Evolutionary conservation across 371 early-diverging fungal species (phyloP).

Genomic region (Neoconidiobolus thromboides): DNA sequence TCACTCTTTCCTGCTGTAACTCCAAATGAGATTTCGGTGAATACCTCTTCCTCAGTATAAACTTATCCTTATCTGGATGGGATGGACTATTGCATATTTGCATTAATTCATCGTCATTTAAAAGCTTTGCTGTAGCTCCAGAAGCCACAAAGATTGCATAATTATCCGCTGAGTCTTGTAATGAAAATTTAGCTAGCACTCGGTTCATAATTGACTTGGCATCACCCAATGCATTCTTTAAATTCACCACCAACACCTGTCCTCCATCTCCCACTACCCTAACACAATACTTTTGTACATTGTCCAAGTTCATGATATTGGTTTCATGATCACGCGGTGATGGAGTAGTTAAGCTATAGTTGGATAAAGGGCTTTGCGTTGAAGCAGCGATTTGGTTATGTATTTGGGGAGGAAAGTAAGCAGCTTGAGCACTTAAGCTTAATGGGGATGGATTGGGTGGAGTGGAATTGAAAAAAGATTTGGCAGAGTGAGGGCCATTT

Average conservation of each 20-base stretch:
- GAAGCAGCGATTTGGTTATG: not conserved
- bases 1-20: conserved; percentile 29
- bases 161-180: conserved; percentile 31
- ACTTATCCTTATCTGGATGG: conserved; percentile 47
- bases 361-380: not conserved
- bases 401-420: too few species aligned
- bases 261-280: conserved; percentile 47
- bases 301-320: conserved; percentile 32
- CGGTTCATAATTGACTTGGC: conserved; percentile 27
- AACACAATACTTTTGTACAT: conserved; percentile 38
- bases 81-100: conserved; percentile 46
- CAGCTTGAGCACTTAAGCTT: not conserved
- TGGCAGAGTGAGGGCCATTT: too few species aligned
- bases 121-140: conserved; percentile 20
- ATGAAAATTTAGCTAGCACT: conserved; percentile 44
- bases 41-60: conserved; percentile 56
- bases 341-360: not conserved
- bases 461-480: not conserved
- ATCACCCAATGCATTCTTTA: conserved; percentile 30
- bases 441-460: not conserved
- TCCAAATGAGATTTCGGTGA: conserved; percentile 35
- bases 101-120: conserved; percentile 46
- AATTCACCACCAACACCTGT: conserved; percentile 39
- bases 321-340: not conserved
- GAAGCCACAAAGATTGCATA: conserved; percentile 40